A percentile compares a stretch with the other conserved stretches of the same genome.
Evolutionary conservation across 1,284 basidiomycete species (phyloP).

Genomic region (Butyriboletus appendiculatus): DNA sequence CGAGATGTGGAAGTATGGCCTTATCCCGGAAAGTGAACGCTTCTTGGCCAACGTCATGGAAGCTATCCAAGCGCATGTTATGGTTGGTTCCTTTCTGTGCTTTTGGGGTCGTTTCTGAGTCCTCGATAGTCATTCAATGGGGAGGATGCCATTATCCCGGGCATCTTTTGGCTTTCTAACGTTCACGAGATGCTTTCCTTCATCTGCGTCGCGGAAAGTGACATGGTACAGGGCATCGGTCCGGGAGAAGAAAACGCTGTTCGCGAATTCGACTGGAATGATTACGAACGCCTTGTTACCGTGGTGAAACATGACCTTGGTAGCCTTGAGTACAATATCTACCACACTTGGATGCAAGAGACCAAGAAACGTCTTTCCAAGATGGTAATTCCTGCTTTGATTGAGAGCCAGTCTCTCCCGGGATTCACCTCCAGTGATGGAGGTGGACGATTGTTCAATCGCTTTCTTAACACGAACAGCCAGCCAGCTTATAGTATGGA

Average conservation of each 20-base stretch:
- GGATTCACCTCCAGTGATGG: slow-evolving; percentile 98
- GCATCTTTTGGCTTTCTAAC: slow-evolving; percentile 99
- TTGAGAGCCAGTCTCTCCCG: slow-evolving; percentile 96
- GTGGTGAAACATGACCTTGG: slow-evolving; percentile 99
- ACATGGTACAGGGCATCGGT: slow-evolving; percentile 97
- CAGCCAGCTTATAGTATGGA: slow-evolving; percentile 98
- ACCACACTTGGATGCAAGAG: slow-evolving; percentile 99
- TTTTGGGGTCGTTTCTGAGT: slow-evolving; percentile 9
- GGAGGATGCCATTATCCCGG: slow-evolving; percentile 95
- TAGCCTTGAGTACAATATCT: slow-evolving; percentile 99
- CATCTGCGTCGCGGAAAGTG: slow-evolving; percentile 97
- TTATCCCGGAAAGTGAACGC: slow-evolving; percentile 95
- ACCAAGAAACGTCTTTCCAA: slow-evolving; percentile 96
- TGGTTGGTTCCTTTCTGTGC: slow-evolving; percentile 63
- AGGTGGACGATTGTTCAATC: slow-evolving; percentile 90
- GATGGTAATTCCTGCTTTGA: slow-evolving; percentile 98
- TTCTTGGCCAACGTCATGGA: slow-evolving; percentile 99
- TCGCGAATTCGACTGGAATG: slow-evolving; percentile 94
- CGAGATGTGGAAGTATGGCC: slow-evolving; percentile 99
- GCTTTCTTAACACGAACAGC: slow-evolving; percentile 83
- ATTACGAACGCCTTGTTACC: slow-evolving; percentile 94
- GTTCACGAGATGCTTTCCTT: slow-evolving; percentile 99
- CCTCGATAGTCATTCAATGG: slow-evolving; percentile 76
- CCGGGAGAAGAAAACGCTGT: slow-evolving; percentile 93
- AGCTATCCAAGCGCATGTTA: slow-evolving; percentile 95